These are phyloP conservation scores for Fusarium neocosmosporiellum DNA, from an alignment of 2,329 filamentous ascomycete genomes.

Conservation along the genomic window DNA sequence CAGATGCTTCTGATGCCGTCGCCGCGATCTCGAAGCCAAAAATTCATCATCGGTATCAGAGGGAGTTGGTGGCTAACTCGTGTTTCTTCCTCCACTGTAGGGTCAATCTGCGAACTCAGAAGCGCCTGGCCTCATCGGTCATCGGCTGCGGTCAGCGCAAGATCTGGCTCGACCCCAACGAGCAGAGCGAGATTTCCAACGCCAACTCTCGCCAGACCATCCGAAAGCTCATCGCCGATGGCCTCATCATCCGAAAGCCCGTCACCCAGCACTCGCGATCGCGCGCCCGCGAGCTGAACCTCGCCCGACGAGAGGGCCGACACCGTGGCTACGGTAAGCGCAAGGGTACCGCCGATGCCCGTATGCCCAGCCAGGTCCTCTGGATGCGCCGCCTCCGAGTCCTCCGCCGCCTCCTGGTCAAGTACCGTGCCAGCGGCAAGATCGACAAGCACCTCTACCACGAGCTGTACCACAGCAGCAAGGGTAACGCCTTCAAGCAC, in stretches of 20 bases:
- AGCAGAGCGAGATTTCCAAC: slow-evolving; percentile 99
- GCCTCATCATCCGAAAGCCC: slow-evolving; percentile 99
- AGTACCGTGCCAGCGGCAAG: slow-evolving; percentile 99
- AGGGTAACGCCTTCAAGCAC: slow-evolving; percentile 99
- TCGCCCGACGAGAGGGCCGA: slow-evolving; percentile 92
- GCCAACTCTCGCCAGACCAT: slow-evolving; percentile 99
- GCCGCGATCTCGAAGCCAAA: slow-evolving; percentile 16
- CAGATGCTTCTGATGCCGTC: slow-evolving; percentile 35
- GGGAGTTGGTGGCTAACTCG: slow-evolving; percentile 44
- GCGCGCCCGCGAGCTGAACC: slow-evolving; percentile 94
- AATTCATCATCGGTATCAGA: slow-evolving; percentile 21
- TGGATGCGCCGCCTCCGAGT: slow-evolving; percentile 99
- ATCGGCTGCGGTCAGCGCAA: slow-evolving; percentile 99
- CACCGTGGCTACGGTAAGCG: slow-evolving; percentile 99
- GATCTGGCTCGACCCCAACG: slow-evolving; percentile 99
- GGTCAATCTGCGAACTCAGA: slow-evolving; percentile 99
- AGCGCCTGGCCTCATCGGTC: slow-evolving; percentile 98
- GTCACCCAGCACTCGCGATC: slow-evolving; percentile 99
- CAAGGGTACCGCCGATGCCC: slow-evolving; percentile 99
- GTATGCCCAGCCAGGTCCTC: slow-evolving; percentile 98
- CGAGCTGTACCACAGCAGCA: slow-evolving; percentile 99
- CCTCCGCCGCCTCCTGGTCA: slow-evolving; percentile 98
- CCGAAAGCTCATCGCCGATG: slow-evolving; percentile 99
- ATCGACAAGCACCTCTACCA: slow-evolving; percentile 99
- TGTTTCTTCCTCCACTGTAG: slow-evolving; percentile 60